These are phyloP conservation scores for Aspergillus phoenicis DNA, from an alignment of 2,329 filamentous ascomycete genomes.

Conservation along the genomic window DNA sequence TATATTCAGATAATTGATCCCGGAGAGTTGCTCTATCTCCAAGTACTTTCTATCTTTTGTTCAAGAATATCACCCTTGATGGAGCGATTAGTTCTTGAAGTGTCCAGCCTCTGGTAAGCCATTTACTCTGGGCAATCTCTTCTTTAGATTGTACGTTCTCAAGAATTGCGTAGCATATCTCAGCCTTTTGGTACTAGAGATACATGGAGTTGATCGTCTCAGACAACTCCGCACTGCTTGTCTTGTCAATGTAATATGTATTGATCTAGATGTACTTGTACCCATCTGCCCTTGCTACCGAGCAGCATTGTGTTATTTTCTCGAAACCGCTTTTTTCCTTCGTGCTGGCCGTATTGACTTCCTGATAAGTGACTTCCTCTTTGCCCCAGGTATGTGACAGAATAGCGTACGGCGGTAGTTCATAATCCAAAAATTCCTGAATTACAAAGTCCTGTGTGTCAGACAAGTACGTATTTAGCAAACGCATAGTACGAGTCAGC, in stretches of 20 bases:
- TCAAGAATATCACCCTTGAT: neutral
- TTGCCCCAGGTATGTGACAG: neutral
- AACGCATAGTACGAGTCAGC: no score
- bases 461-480: no score
- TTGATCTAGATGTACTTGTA: neutral
- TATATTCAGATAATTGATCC: neutral
- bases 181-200: neutral
- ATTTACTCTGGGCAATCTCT: neutral
- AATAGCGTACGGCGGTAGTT: neutral
- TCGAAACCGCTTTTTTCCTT: neutral
- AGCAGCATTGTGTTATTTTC: neutral
- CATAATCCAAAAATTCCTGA: neutral
- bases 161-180: neutral
- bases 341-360: neutral
- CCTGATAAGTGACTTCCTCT: neutral
- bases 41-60: neutral
- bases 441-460: neutral
- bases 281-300: neutral
- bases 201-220: neutral
- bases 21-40: neutral
- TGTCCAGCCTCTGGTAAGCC: neutral
- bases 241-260: neutral
- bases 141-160: neutral
- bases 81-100: neutral
- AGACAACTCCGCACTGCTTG: neutral